These are phyloP conservation scores for Aspergillus sp. DNA, from an alignment of 2,329 filamentous ascomycete genomes.

Conservation along the genomic window DNA sequence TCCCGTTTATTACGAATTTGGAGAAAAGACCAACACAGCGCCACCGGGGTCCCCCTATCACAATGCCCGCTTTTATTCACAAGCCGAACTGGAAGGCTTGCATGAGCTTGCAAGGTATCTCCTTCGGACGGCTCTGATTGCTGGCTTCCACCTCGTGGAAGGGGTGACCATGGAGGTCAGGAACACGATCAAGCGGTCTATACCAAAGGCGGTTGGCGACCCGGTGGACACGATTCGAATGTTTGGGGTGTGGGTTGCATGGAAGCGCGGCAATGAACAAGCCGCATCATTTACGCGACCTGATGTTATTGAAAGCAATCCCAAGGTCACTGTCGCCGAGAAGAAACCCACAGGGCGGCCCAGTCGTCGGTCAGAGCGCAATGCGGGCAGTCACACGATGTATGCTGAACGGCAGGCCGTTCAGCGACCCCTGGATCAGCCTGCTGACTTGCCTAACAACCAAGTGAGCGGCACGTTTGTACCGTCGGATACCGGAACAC, in stretches of 20 bases:
- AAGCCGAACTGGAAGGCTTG: conserved; percentile 53
- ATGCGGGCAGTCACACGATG: conserved; percentile 36
- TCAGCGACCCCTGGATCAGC: conserved; percentile 24
- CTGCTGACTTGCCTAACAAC: conserved; percentile 9
- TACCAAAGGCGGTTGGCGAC: conserved; percentile 54
- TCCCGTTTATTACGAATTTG: conserved; percentile 51
- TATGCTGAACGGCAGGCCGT: conserved; percentile 30
- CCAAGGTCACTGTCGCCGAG: conserved; percentile 38
- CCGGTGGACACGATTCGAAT: conserved; percentile 50
- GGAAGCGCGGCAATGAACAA: conserved; percentile 57
- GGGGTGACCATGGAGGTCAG: conserved; percentile 50
- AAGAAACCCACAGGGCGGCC: conserved; percentile 49
- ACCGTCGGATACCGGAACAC: conserved; percentile 17
- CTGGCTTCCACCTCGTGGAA: conserved; percentile 49
- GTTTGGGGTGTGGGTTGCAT: conserved; percentile 58
- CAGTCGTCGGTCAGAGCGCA: conserved; percentile 47
- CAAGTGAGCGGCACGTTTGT: conserved; percentile 9
- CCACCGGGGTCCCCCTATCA: conserved; percentile 44
- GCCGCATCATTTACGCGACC: conserved; percentile 54
- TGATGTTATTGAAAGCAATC: conserved; percentile 44
- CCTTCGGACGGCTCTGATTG: conserved; percentile 54
- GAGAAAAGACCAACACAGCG: conserved; percentile 44
- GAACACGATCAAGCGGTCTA: conserved; percentile 52
- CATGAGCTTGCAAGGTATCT: conserved; percentile 52
- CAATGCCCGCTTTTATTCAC: conserved; percentile 53